Base-by-base conservation (phyloP, 306 rosid genomes). In the Lithocarpus polystachyus region DNA sequence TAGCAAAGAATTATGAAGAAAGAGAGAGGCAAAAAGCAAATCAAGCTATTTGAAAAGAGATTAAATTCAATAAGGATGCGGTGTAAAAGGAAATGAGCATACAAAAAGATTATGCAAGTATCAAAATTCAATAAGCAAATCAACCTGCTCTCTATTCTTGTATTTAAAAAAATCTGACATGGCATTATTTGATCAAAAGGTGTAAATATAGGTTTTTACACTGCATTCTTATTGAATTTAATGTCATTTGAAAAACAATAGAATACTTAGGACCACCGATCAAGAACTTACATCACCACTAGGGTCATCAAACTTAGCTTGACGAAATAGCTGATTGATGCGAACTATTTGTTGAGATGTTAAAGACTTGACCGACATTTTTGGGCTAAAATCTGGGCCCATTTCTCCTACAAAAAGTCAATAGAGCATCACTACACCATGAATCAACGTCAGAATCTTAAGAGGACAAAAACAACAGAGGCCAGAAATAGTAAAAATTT, bases 281-380 rank as follows among this genome's bases (percentile, higher is more conserved):
- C 75, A 74, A 74, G 53, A 19, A 24, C 89, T 81, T 82, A 84
- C 90, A 78, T 85, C 91, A 78, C 97, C 99, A 77, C 89, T 91
- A 69, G 99, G 99, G 79, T 94, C 99, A 84, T 94, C 97, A 84
- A 94, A 94, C 83, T 94, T 94, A 71, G 99, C 99, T 87, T 94
- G 99, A 52, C 99, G 95, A 86, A 94, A 85, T 85, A 94, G 84
- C 87, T 94, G 99, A 88, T 89, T 97, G 77, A 94, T 89, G 70
- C 97, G 99, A 70, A 92, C 99, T 76, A 94, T 6, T 84, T 94
- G 99, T 85, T 91, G 99, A 77, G 97, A 85, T 72, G 95, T 92
- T 59, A 94, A 87, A 84, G 95, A 89, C 84, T 89, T 94, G 68
- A 91, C 90, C 35, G 88, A 77, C 89, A 88, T 87, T 82, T 94